Percentiles rank a stretch among this genome's conserved stretches.
Conservation (phyloP, 1,139 yeast species). For the Zygoascus sp. region DNA sequence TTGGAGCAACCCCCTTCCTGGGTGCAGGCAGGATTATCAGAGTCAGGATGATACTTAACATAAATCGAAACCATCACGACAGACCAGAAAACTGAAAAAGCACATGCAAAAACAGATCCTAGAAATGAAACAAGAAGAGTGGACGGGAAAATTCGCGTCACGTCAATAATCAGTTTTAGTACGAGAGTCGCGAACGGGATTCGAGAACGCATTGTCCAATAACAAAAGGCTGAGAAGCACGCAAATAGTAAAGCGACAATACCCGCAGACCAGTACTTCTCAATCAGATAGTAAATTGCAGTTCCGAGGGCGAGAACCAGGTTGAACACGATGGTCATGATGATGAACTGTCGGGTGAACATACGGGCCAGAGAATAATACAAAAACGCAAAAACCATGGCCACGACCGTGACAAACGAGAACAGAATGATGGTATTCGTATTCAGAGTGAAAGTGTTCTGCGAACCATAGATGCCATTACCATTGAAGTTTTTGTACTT, state of each 20-base stretch:
- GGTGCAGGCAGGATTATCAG: constrained; percentile 45
- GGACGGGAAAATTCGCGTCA: constrained; percentile 66
- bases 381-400: constrained; percentile 53
- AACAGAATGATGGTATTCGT: constrained; percentile 70
- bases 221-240: constrained; percentile 60
- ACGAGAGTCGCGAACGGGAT: constrained; percentile 74
- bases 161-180: constrained; percentile 67
- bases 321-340: constrained; percentile 63
- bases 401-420: constrained; percentile 59
- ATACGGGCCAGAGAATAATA: constrained; percentile 59
- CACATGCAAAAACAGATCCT: constrained; percentile 63
- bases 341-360: constrained; percentile 65
- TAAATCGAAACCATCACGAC: constrained; percentile 69
- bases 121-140: constrained; percentile 58
- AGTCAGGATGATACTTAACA: constrained; percentile 59
- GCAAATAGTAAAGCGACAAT: constrained; percentile 55
- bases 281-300: constrained; percentile 59
- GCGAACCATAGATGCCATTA: constrained; percentile 56
- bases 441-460: constrained; percentile 56
- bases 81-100: constrained; percentile 61
- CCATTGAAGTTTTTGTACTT: constrained; percentile 54
- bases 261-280: constrained; percentile 69
- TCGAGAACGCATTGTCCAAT: constrained; percentile 67
- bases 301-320: constrained; percentile 69
- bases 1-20: constrained; percentile 66